Evolutionary conservation across 2,329 filamentous ascomycete genomes (phyloP), one percentile per base, ranked within the genome.

Genomic region (Thelonectria rubi): DNA sequence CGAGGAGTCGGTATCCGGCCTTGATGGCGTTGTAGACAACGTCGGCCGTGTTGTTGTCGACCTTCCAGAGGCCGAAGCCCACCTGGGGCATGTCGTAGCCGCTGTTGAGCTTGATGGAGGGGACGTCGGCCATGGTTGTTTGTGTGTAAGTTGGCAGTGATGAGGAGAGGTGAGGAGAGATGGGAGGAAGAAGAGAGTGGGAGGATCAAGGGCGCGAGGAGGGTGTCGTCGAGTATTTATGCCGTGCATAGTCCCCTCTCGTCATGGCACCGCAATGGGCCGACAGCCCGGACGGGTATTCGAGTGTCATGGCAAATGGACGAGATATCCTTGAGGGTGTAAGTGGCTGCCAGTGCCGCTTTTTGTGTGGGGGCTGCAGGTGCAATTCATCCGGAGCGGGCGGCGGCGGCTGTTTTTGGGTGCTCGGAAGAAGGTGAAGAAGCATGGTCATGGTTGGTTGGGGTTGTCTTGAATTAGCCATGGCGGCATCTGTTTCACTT

Each of bases 51-150:
- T 86, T 85, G 69, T 90, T 91, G 76, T 87, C 87, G 67, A 95
- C 90, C 82, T 95, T 95, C 92, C 92, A 95, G 69, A 94, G 85
- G 62, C 90, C 90, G 75, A 91, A 91, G 77, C 90, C 90, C 67
- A 92, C 88, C 76, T 89, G 86, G 73, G 89, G 90, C 90, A 92
- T 92, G 71, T 90, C 82, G 70, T 85, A 74, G 78, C 88, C 87
- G 77, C 82, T 87, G 79, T 80, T 88, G 65, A 90, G 84, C 80
- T 88, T 89, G 76, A 89, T 80, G 62, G 78, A 85, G 52, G 75
- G 74, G 24, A 74, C 67, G 49, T 64, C 54, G 58, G 81, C 76
- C 72, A 79, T 76, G 65, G 68, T 76, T 55, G 62, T n/a, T n/a
- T 57, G 65, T 64, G 43, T 43, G 63, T n/a, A 43, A 42, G 55